phyloP scores from a whole-genome alignment of 352 stramenopile genomes.

The Phytopythium vexans region DNA sequence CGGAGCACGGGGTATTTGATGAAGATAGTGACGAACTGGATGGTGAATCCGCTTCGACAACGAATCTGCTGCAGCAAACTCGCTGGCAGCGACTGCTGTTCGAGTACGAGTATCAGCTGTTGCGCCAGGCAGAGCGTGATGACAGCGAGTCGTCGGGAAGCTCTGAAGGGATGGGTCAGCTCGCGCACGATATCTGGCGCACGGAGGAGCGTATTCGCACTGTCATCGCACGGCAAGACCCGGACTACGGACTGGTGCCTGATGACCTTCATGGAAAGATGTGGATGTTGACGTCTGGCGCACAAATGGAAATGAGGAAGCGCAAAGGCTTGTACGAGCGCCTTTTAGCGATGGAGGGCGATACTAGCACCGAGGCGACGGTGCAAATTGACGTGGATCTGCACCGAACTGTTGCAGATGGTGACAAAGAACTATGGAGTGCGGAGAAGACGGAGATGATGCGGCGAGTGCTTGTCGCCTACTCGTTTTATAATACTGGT shows the following conservation, averaged over 20 bases:
- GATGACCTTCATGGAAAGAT: conserved; percentile 73
- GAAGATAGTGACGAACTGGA: conserved; percentile 41
- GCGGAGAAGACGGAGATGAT: conserved; percentile 71
- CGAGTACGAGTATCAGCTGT: conserved; percentile 67
- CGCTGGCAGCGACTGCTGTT: conserved; percentile 59
- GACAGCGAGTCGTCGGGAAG: conserved; percentile 21
- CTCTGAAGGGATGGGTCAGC: conserved; percentile 51
- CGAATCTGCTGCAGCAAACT: conserved; percentile 48
- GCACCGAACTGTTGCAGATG: conserved; percentile 60
- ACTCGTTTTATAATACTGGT: conserved; percentile 75
- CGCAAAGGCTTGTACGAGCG: conserved; percentile 53
- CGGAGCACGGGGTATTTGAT: conserved; percentile 34
- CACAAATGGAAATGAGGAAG: conserved; percentile 58
- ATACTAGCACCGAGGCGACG: conserved; percentile 63
- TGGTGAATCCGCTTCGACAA: conserved; percentile 39
- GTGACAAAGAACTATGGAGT: conserved; percentile 63
- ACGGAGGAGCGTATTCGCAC: conserved; percentile 80
- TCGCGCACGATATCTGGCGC: conserved; percentile 75
- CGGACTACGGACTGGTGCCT: conserved; percentile 46
- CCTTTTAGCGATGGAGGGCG: conserved; percentile 40
- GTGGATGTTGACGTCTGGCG: conserved; percentile 78
- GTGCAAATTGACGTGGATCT: conserved; percentile 86
- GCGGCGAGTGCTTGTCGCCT: conserved; percentile 79
- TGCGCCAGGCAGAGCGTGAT: conserved; percentile 41
- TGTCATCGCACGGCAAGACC: conserved; percentile 60